Evolutionary conservation across 768 basidiomycete species (phyloP), one percentile per base, ranked within the genome.

Genomic region (Leccinum pellstonianum): DNA sequence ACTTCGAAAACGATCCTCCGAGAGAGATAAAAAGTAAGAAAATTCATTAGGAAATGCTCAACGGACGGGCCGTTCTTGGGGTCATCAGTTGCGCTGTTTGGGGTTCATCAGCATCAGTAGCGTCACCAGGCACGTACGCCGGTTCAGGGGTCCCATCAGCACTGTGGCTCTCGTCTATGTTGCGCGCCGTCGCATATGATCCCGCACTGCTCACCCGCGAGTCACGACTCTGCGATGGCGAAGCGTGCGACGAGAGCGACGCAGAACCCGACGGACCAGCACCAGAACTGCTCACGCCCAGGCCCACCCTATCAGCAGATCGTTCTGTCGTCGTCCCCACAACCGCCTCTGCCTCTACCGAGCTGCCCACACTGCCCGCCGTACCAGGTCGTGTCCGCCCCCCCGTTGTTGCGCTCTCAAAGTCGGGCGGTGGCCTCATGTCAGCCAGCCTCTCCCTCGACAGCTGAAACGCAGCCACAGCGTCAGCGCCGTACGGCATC

Each of bases 401-500:
- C 23, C 41, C 35, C 7, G 52, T 49, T 3, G 58, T 10, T 15
- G 60, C 62, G 14, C 57, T 64, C 19, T 84, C 81, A 67, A 86
- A 87, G 52, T 79, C 83, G 15, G 86, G 77, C 4, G 80, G 86
- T 1, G 82, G 83, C 2, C 12, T 50, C 43, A 51, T 23, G 3
- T 73, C 70, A 17, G 74, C 72, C 65, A 82, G 66, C 38, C 77
- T 73, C 31, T 75, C 73, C 52, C 79, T 75, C 43, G 81, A 83
- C 23, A 78, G 64, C 14, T 82, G 81, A 66, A 78, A 89, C 33
- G 86, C 86, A 6, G 68, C 68, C 29, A 88, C 77, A 4, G 90
- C 91, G 66, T 87, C 90, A 11, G 81, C 73, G 0, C 91, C 90
- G 65, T 90, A 93, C 21, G 91, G 91, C 57, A 88, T 76, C 1